Base-by-base conservation (phyloP, 2,329 filamentous ascomycete genomes). In the Neocucurbitaria cava region DNA sequence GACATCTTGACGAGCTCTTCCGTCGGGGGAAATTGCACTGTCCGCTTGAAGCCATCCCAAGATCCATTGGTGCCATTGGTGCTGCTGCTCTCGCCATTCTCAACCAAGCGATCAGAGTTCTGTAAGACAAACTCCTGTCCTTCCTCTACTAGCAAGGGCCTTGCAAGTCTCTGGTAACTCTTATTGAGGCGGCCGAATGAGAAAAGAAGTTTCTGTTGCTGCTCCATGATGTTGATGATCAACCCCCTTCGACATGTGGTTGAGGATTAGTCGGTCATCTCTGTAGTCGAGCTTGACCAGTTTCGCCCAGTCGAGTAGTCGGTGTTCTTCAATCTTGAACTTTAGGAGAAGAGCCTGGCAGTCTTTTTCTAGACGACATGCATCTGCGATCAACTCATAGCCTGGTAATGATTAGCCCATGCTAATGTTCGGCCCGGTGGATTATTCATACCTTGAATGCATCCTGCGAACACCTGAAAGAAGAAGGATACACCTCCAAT, bases 371-470 rank as follows among this genome's bases (percentile, higher is more conserved):
- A 73, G 65, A 31, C 66, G 61, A n/a, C 66, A 69, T 8, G 73
- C 75, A 49, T 77, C 75, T 0, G 70, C 60, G 8, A 77, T 72
- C 28, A 77, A 55, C 52, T 77, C 66, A 47, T 77, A 77, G 26
- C 74, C 75, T 72, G 13, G 23, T 3, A 5, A 21, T n/a, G 28
- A 38, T 50, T 28, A 44, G 38, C 7, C 5, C 1, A 40, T n/a
- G 5, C n/a, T 36, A 15, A 3, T 17, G 28, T 13, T 10, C 20
- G 18, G 11, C 24, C 21, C n/a, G 9, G 3, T 20, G 20, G 17
- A 20, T 20, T 7, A 40, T 31, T 46, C 58, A 18, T 21, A 66
- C 71, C 71, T 62, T 75, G 64, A 20, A 76, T 59, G 59, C 71
- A 74, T 70, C 72, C 73, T 58, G 72, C 69, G 46, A 75, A 76